These are phyloP conservation scores for Blumeria graminis DNA, from an alignment of 2,329 filamentous ascomycete genomes.

Conservation along the genomic window DNA sequence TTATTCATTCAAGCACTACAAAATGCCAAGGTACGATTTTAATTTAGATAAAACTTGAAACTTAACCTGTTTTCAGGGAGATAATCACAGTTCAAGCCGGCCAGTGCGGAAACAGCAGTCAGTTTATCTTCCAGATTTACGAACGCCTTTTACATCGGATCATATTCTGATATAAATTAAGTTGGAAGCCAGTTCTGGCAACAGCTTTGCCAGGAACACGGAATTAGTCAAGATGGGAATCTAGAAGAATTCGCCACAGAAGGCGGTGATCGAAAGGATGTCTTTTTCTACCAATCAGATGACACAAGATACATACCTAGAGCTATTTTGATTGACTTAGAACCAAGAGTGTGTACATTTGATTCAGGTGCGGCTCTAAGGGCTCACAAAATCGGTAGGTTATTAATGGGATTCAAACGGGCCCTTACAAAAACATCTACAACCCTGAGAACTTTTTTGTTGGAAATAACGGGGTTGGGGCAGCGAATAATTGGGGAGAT, in stretches of 20 bases:
- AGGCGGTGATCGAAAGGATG: constrained; percentile 91
- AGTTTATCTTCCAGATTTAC: constrained; percentile 20
- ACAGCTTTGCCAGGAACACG: constrained; percentile 91
- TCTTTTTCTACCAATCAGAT: constrained; percentile 98
- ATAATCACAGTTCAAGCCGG: constrained; percentile 98
- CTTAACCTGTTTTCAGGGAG: constrained; percentile 34
- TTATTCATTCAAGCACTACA: not conserved
- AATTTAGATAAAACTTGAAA: not conserved
- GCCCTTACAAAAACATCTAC: constrained; percentile 95
- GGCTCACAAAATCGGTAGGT: constrained; percentile 25
- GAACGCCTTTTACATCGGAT: not conserved
- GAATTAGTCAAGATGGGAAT: constrained; percentile 92
- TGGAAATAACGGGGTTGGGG: constrained; percentile 77
- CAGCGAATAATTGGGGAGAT: constrained; percentile 95
- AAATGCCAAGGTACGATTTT: constrained; percentile 15
- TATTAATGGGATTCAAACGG: constrained; percentile 76
- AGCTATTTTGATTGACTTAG: constrained; percentile 83
- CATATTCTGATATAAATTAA: constrained; percentile 16
- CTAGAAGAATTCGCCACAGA: constrained; percentile 95
- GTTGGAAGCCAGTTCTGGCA: constrained; percentile 98
- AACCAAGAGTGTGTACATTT: constrained; percentile 44
- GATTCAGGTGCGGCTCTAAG: not conserved
- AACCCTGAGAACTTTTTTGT: constrained; percentile 99
- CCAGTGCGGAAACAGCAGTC: constrained; percentile 98
- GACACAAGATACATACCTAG: constrained; percentile 95